phyloP scores from a whole-genome alignment of 495 filamentous ascomycete genomes.

The Lasiosphaeria ovina region DNA sequence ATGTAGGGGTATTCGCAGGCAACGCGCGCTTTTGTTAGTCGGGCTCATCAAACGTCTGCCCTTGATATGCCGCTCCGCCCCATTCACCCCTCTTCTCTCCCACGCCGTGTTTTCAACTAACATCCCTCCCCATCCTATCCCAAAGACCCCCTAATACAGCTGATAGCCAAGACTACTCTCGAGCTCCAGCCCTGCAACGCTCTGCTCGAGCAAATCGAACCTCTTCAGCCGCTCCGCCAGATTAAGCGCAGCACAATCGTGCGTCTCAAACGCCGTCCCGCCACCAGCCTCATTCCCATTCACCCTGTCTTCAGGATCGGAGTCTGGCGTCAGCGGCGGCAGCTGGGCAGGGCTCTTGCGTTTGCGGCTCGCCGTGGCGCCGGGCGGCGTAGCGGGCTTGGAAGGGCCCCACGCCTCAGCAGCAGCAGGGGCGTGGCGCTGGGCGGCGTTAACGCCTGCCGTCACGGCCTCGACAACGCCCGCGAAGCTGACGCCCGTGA shows the following conservation, averaged over 20 bases:
- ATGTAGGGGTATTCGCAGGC: no score
- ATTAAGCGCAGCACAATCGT: conserved; percentile 20
- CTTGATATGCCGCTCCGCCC: no score
- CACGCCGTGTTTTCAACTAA: neutral
- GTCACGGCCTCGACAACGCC: conserved; percentile 13
- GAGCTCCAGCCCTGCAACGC: conserved; percentile 26
- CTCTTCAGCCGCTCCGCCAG: conserved; percentile 16
- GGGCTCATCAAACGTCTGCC: neutral
- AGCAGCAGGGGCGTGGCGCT: neutral
- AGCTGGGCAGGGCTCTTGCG: conserved; percentile 11
- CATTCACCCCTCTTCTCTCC: no score
- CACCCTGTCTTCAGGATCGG: conserved; percentile 24
- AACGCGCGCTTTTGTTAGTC: neutral
- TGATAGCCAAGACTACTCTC: conserved; percentile 27
- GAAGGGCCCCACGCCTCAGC: conserved; percentile 9
- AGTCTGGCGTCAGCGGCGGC: conserved; percentile 23
- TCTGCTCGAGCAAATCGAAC: conserved; percentile 18
- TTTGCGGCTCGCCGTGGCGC: conserved; percentile 5
- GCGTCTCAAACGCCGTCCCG: conserved; percentile 11
- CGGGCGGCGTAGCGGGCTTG: neutral
- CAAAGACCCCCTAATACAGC: conserved; percentile 12
- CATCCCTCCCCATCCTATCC: neutral
- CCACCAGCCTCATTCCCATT: neutral
- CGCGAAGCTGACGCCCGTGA: conserved; percentile 21
- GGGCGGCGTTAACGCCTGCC: conserved; percentile 5